Evolutionary conservation across 345 rosid genomes (phyloP).

Genomic region (Melaleuca alternifolia): DNA sequence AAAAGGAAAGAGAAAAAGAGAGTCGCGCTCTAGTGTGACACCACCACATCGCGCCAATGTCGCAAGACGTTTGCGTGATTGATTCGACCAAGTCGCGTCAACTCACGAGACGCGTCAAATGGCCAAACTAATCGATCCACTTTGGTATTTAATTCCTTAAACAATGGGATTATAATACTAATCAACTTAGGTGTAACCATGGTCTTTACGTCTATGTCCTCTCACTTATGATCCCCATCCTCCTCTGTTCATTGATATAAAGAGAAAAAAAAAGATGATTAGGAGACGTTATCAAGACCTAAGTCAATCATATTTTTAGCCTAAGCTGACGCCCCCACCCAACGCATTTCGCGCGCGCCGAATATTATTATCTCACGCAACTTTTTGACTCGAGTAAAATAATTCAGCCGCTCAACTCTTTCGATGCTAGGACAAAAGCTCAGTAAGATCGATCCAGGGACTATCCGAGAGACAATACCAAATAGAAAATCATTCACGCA

Average conservation of each 20-base stretch:
- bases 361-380: neutral
- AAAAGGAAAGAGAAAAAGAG: neutral
- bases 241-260: neutral
- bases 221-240: neutral
- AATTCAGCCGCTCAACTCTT: too few relatives aligned
- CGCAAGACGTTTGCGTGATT: neutral
- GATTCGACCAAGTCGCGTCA: neutral
- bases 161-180: neutral
- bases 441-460: neutral
- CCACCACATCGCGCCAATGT: neutral
- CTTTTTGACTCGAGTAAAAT: neutral
- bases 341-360: neutral
- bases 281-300: neutral
- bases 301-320: neutral
- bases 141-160: neutral
- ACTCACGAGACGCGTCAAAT: neutral
- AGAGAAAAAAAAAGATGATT: neutral
- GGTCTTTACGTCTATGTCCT: neutral
- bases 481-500: neutral
- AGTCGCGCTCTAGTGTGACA: neutral
- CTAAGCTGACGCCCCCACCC: neutral
- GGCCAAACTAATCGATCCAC: neutral
- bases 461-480: too few relatives aligned
- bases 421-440: neutral
- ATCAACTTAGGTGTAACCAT: neutral